phyloP scores from a whole-genome alignment of 2,329 filamentous ascomycete species.

The Exophiala lecanii-corni region DNA sequence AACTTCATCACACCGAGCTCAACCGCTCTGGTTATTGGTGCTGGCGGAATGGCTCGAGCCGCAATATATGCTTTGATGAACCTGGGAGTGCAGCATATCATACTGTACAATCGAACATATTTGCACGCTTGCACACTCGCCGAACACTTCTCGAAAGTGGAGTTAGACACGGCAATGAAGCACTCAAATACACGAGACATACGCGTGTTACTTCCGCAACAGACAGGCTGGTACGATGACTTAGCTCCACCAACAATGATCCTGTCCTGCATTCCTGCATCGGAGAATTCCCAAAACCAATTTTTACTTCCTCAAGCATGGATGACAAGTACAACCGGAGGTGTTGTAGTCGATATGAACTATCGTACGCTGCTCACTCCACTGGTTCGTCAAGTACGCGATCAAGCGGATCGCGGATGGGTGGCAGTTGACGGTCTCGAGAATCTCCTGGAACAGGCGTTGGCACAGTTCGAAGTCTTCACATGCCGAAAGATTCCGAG shows the following conservation, averaged over 20 bases:
- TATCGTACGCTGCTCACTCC: neutral
- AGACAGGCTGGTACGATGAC: constrained; percentile 55
- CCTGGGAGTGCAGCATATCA: constrained; percentile 69
- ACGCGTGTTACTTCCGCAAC: constrained; percentile 28
- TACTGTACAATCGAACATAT: constrained; percentile 66
- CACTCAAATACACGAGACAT: neutral
- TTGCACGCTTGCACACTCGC: constrained; percentile 63
- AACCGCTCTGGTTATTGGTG: constrained; percentile 58
- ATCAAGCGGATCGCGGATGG: constrained; percentile 46
- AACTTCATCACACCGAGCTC: constrained; percentile 56
- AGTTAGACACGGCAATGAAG: neutral
- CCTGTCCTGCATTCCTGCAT: constrained; percentile 40
- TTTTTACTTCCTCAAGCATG: constrained; percentile 35
- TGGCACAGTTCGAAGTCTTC: constrained; percentile 76
- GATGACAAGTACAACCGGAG: constrained; percentile 37
- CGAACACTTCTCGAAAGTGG: constrained; percentile 56
- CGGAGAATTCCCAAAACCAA: constrained; percentile 25
- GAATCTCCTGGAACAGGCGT: constrained; percentile 70
- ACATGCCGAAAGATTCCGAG: constrained; percentile 37
- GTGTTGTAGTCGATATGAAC: constrained; percentile 39
- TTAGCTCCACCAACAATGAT: constrained; percentile 66
- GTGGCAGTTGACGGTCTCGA: constrained; percentile 71
- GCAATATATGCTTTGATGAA: constrained; percentile 52
- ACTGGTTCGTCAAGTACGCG: constrained; percentile 31
- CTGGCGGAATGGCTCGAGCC: constrained; percentile 47